Base-by-base conservation (phyloP, 345 rosid genomes). In the Eucalyptus viminalis region DNA sequence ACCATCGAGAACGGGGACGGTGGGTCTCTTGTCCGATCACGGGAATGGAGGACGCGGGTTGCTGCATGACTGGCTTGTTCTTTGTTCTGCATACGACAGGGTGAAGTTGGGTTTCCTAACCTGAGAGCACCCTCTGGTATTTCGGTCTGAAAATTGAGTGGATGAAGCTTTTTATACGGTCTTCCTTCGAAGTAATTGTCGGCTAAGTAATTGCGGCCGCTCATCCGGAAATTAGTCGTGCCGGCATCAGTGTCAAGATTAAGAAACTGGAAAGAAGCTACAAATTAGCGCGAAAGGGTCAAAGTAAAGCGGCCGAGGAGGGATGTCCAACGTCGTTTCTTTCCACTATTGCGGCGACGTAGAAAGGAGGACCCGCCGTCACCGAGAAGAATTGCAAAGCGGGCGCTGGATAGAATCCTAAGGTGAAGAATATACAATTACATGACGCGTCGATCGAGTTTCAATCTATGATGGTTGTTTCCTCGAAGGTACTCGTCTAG, bases 161-260 rank as follows among this genome's bases (percentile, higher is more conserved):
- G 37, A 34, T 31, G 37, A 29, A 29, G 65, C 29, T 24, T 24
- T 22, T 58, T 24, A 58, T 5, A 56, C 6, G 10, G 29, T 58
- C 29, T 56, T 22, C 27, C 14, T 58, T 58, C 1, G 3, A 10
- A 24, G 29, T 4, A 58, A 14, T 27, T 1, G n/a, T 58, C n/a
- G 65, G 5, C 1, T 25, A 11, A 21, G 25, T 21, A 3, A 9
- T 8, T 19, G 60, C 25, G 60, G 60, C 27, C 5, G 11, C 27
- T 21, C 25, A 54, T 54, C 1, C 1, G 58, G 21, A 17, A 51
- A 17, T 51, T 54, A 21, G 27, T 8, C 60, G 25, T 0, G 60
- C 60, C 10, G 24, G 24, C 25, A 54, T 21, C 1, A 0, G 27
- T 0, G 0, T 54, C 60, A 54, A 54, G 11, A 54, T 54, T 0